Evolutionary conservation across 805 yeast genomes (phyloP).

Genomic region (Candida odintsovae): DNA sequence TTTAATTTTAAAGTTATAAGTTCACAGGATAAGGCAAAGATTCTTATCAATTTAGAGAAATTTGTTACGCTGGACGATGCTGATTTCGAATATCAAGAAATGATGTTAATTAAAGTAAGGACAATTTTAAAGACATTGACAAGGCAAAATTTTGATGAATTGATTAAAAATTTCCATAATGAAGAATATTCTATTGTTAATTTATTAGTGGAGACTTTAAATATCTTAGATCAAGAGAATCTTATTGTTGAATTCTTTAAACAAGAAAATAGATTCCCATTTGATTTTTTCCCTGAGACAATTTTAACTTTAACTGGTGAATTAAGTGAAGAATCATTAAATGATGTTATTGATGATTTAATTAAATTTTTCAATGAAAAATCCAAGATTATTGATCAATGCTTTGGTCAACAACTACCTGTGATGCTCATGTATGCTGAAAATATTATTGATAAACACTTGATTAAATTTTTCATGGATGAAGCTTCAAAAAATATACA

Average conservation of each 20-base stretch:
- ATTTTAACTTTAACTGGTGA: constrained; percentile 20
- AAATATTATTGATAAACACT: constrained; percentile 31
- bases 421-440: constrained; percentile 33
- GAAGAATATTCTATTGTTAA: constrained; percentile 19
- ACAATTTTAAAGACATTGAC: constrained; percentile 13
- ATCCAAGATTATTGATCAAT: constrained; percentile 30
- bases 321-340: constrained; percentile 19
- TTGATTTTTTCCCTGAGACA: constrained; percentile 25
- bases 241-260: constrained; percentile 34
- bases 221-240: constrained; percentile 29
- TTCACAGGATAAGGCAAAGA: constrained; percentile 21
- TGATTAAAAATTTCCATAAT: constrained; percentile 13
- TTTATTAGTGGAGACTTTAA: constrained; percentile 20
- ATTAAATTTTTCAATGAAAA: constrained; percentile 29
- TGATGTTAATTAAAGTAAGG: constrained; percentile 6
- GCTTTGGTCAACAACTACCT: constrained; percentile 35
- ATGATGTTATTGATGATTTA: constrained; percentile 23
- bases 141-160: constrained; percentile 14
- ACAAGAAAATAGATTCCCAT: constrained; percentile 29
- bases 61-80: constrained; percentile 18
- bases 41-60: constrained; percentile 14
- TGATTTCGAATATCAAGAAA: constrained; percentile 10
- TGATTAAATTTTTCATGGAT: constrained; percentile 24
- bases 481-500: constrained; percentile 22
- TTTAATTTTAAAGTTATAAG: constrained; percentile 12